These are phyloP conservation scores for Boletus semigastroideus DNA, from an alignment of 1,284 basidiomycete species.

Conservation along the genomic window DNA sequence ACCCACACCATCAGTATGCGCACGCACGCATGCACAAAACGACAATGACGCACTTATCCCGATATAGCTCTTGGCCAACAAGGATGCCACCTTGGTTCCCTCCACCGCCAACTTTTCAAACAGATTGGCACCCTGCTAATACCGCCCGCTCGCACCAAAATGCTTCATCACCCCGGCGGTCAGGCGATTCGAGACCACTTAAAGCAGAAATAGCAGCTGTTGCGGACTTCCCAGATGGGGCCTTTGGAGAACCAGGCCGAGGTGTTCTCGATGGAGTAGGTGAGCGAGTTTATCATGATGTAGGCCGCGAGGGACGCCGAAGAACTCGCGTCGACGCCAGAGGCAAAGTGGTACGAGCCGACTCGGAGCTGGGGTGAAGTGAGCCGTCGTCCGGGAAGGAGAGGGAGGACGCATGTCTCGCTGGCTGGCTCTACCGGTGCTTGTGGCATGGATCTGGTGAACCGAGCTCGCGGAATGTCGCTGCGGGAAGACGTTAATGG, in stretches of 20 bases:
- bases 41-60: conserved; percentile 86
- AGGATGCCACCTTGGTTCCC: conserved; percentile 88
- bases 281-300: conserved; percentile 96
- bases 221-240: conserved; percentile 87
- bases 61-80: conserved; percentile 89
- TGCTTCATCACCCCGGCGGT: conserved; percentile 96
- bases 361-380: conserved; percentile 59
- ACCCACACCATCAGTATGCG: conserved; percentile 3
- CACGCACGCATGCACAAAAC: neutral
- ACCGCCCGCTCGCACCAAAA: conserved; percentile 90
- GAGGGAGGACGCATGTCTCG: conserved; percentile 70
- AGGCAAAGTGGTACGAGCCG: conserved; percentile 89
- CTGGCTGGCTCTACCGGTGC: conserved; percentile 76
- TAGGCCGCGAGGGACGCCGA: conserved; percentile 97
- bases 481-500: conserved; percentile 39
- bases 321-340: conserved; percentile 95
- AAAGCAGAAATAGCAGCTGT: too few relatives aligned
- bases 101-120: conserved; percentile 88
- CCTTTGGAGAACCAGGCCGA: conserved; percentile 94
- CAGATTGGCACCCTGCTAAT: conserved; percentile 87
- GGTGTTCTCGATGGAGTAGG: conserved; percentile 91
- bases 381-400: too few relatives aligned
- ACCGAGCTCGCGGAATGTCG: conserved; percentile 94
- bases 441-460: conserved; percentile 89
- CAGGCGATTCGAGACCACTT: conserved; percentile 95